phyloP scores from a whole-genome alignment of 306 rosid species.

The Begonia fuchsioides region DNA sequence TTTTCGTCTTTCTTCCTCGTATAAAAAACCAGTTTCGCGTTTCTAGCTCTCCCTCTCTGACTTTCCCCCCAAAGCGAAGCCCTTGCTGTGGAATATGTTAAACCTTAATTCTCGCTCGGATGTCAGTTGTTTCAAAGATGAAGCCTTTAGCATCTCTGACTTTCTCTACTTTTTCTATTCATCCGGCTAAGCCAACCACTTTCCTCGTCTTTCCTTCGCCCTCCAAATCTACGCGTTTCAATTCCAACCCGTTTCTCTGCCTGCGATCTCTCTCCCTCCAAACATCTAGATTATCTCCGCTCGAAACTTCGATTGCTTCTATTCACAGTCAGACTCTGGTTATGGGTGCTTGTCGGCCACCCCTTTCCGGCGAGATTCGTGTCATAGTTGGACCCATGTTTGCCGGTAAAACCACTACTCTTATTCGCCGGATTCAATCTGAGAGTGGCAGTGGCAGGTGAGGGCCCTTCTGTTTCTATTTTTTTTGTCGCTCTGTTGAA shows the following conservation, averaged over 20 bases:
- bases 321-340: conserved; percentile 23
- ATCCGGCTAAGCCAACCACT: conserved; percentile 22
- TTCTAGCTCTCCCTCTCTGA: too few species aligned
- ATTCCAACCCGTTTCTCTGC: conserved; percentile 8
- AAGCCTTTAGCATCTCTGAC: conserved; percentile 37
- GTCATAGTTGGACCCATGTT: conserved; percentile 90
- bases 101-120: too few species aligned
- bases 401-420: conserved; percentile 79
- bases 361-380: conserved; percentile 57
- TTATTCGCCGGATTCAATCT: conserved; percentile 60
- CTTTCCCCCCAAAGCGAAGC: too few species aligned
- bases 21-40: too few species aligned
- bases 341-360: conserved; percentile 19
- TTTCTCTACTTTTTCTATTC: conserved; percentile 26
- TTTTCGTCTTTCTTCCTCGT: too few species aligned
- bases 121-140: conserved; percentile 33
- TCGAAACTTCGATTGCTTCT: conserved; percentile 10
- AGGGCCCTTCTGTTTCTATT: conserved; percentile 1
- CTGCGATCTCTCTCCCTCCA: conserved; percentile 20
- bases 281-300: conserved; percentile 16
- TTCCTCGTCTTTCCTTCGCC: conserved; percentile 20
- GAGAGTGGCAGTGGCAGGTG: conserved; percentile 65
- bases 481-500: neutral
- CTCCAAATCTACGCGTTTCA: conserved; percentile 9
- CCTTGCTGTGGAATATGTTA: too few species aligned